These are phyloP conservation scores for Penstemon davidsonii DNA, from an alignment of 257 asterid genomes.

Conservation along the genomic window DNA sequence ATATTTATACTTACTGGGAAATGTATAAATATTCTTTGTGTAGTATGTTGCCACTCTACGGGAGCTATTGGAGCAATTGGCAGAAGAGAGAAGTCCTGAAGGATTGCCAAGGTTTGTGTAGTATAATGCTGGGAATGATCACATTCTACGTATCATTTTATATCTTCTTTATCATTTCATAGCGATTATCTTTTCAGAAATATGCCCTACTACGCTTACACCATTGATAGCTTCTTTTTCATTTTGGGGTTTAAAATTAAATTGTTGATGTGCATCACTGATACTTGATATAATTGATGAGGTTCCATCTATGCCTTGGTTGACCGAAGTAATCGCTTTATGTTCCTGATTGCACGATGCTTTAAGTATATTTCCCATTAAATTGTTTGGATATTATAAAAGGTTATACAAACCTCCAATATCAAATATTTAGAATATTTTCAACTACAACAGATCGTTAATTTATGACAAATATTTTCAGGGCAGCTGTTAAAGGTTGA, in stretches of 20 bases:
- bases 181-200: neutral
- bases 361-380: conserved; percentile 3
- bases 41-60: conserved; percentile 86
- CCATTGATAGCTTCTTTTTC: neutral
- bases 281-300: neutral
- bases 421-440: conserved; percentile 1
- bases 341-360: neutral
- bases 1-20: neutral
- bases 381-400: conserved; percentile 5
- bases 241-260: neutral
- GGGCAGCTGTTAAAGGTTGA: neutral
- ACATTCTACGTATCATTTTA: neutral
- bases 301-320: neutral
- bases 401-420: neutral
- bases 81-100: conserved; percentile 72
- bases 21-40: conserved; percentile 15
- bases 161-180: neutral
- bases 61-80: conserved; percentile 88
- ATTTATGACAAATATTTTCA: neutral
- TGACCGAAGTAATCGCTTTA: neutral
- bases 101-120: conserved; percentile 74
- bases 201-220: neutral
- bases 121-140: conserved; percentile 30
- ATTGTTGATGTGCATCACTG: neutral
- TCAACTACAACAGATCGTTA: conserved; percentile 4